Evolutionary conservation across 306 rosid species (phyloP).

Genomic region (Argentina anserina): DNA sequence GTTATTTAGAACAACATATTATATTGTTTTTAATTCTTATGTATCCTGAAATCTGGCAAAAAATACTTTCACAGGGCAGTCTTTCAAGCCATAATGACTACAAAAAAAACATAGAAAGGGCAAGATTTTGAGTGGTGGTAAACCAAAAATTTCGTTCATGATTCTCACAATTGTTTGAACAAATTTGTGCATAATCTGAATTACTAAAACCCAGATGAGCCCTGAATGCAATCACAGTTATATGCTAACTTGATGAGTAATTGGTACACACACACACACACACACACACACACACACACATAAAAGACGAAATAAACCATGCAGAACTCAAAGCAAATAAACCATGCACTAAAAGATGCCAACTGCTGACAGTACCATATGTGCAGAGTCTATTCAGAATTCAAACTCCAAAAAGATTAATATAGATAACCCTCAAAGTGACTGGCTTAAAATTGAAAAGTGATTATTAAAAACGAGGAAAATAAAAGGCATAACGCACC

Average conservation of each 20-base stretch:
- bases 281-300: no score
- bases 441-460: neutral
- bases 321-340: neutral
- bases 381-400: neutral
- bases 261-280: no score
- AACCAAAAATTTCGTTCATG: neutral
- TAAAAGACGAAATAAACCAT: neutral
- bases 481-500: slow-evolving; percentile 42
- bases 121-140: neutral
- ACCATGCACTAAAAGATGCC: neutral
- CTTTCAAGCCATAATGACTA: neutral
- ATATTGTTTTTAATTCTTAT: no score
- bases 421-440: neutral
- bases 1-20: neutral
- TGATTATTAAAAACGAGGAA: neutral
- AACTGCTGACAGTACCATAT: neutral
- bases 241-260: neutral
- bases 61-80: neutral
- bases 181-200: neutral
- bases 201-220: neutral
- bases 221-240: neutral
- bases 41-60: neutral
- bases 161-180: neutral
- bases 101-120: neutral
- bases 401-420: neutral